Evolutionary conservation across 768 basidiomycete genomes (phyloP).

Genomic region (Coprinopsis cinerea): DNA sequence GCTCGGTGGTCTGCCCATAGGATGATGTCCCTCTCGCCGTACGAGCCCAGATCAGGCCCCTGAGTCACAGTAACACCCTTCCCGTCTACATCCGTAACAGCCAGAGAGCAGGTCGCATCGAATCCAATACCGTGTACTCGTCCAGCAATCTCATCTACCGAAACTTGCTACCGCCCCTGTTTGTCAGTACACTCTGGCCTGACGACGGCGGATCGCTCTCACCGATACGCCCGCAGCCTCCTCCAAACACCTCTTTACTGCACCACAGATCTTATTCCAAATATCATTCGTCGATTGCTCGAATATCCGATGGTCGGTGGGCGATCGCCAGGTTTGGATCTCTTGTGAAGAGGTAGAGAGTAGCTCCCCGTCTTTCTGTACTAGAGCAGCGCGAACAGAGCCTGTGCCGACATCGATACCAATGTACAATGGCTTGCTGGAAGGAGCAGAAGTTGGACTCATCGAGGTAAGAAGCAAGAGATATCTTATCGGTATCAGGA

Average conservation of each 20-base stretch:
- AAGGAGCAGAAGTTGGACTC: background rate
- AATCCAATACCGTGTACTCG: constrained; percentile 84
- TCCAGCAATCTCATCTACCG: constrained; percentile 1
- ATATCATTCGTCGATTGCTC: constrained; percentile 93
- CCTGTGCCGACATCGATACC: constrained; percentile 90
- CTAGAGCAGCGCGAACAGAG: constrained; percentile 82
- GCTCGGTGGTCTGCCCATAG: constrained; percentile 98
- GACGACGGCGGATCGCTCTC: constrained; percentile 16
- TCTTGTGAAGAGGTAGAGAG: constrained; percentile 75
- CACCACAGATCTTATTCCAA: constrained; percentile 64
- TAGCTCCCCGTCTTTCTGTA: constrained; percentile 61
- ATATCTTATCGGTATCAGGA: constrained; percentile 7
- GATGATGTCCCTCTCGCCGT: constrained; percentile 79
- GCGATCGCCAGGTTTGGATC: constrained; percentile 83
- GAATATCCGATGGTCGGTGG: constrained; percentile 84
- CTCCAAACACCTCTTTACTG: constrained; percentile 57
- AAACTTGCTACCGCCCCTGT: too few species aligned
- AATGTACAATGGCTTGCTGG: constrained; percentile 43
- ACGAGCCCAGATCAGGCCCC: constrained; percentile 54
- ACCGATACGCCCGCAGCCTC: constrained; percentile 48
- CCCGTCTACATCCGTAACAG: constrained; percentile 73
- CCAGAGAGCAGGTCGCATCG: constrained; percentile 95
- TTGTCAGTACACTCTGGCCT: too few species aligned
- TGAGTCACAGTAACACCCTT: constrained; percentile 70
- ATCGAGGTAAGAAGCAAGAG: constrained; percentile 3